Conservation (phyloP, 2,329 filamentous ascomycete species). For the Dendrostoma leiphaemia region DNA sequence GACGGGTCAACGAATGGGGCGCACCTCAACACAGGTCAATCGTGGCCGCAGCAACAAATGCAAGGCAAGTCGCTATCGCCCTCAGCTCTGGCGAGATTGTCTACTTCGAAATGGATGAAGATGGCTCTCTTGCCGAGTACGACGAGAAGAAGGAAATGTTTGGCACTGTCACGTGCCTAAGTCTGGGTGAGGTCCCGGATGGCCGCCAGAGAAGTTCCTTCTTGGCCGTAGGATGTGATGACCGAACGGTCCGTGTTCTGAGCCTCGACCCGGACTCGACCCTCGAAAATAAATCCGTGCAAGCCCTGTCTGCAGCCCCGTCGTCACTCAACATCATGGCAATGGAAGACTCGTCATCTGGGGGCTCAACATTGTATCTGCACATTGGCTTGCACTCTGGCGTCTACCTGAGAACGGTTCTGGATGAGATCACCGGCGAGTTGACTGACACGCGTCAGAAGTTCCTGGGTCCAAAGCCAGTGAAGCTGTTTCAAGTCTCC, state of each 20-base stretch:
- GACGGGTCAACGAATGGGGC: constrained; percentile 87
- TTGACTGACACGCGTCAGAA: constrained; percentile 92
- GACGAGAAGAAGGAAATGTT: constrained; percentile 95
- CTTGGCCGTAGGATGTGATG: constrained; percentile 93
- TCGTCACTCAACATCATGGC: constrained; percentile 88
- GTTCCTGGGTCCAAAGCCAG: constrained; percentile 87
- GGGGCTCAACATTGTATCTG: constrained; percentile 84
- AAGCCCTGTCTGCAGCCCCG: constrained; percentile 86
- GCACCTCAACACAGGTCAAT: constrained; percentile 93
- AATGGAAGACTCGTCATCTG: constrained; percentile 91
- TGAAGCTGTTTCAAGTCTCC: constrained; percentile 87
- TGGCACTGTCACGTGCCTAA: constrained; percentile 92
- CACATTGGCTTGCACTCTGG: constrained; percentile 96
- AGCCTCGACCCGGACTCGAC: constrained; percentile 89
- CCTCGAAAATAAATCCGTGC: constrained; percentile 89
- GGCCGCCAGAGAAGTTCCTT: constrained; percentile 87
- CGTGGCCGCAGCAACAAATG: constrained; percentile 89
- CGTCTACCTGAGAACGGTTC: constrained; percentile 89
- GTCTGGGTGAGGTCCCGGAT: constrained; percentile 87
- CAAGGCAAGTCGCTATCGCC: constrained; percentile 88
- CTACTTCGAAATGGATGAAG: constrained; percentile 95
- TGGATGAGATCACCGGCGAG: constrained; percentile 95
- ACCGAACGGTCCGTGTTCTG: constrained; percentile 90
- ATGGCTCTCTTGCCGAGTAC: constrained; percentile 88
- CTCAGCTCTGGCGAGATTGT: constrained; percentile 95